Conservation (phyloP, 495 filamentous ascomycete genomes). For the Wilcoxina mikolae region DNA sequence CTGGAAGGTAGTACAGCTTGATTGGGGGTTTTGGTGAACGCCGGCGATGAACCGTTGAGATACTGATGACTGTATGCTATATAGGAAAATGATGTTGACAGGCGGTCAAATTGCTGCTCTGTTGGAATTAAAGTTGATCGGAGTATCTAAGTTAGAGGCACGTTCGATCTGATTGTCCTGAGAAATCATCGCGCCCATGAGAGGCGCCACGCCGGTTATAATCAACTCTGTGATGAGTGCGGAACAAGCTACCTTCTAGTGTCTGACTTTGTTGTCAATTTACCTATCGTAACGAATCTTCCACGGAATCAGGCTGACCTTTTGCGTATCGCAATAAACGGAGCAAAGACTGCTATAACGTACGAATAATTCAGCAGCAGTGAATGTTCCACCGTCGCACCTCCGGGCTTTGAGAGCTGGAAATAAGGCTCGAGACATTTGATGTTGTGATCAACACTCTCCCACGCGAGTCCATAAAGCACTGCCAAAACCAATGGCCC, state of each 20-base stretch:
- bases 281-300: neutral
- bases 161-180: conserved; percentile 8
- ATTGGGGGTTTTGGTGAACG: conserved; percentile 29
- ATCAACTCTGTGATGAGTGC: conserved; percentile 29
- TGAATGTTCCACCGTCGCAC: conserved; percentile 30
- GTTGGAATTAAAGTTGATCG: conserved; percentile 8
- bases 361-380: conserved; percentile 37
- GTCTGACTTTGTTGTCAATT: conserved; percentile 20
- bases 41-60: conserved; percentile 32
- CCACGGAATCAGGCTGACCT: conserved; percentile 20
- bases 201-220: conserved; percentile 33
- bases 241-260: conserved; percentile 33
- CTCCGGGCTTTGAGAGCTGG: conserved; percentile 33
- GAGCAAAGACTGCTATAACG: conserved; percentile 34
- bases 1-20: conserved; percentile 32
- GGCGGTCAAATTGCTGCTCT: conserved; percentile 11
- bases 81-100: conserved; percentile 27
- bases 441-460: conserved; percentile 34
- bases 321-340: conserved; percentile 29
- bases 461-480: conserved; percentile 33
- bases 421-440: conserved; percentile 36
- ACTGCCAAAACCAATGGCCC: conserved; percentile 33
- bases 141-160: neutral
- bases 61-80: conserved; percentile 29
- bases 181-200: conserved; percentile 32